Base-by-base conservation (phyloP, 768 basidiomycete genomes). In the Tricholoma sp. region DNA sequence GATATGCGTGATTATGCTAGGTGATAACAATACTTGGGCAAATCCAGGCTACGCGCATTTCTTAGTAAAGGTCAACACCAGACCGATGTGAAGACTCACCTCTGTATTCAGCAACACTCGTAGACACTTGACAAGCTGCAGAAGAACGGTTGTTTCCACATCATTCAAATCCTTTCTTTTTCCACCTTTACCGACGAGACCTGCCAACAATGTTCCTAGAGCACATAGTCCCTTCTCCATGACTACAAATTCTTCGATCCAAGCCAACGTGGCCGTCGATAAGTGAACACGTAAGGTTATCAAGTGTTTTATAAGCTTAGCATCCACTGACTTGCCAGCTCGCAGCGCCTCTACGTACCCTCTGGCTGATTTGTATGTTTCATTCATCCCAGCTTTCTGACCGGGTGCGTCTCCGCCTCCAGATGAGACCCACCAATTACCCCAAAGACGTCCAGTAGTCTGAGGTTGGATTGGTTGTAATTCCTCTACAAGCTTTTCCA, bases 31-130 rank as follows among this genome's bases (percentile, higher is more conserved):
- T 11, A 91, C 85, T 57, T 81, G 76, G 37, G 78, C 74, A 67
- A 94, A 92, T 6, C 91, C 92, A 52, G 79, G 72, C 91, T 94
- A 39, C 43, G 18, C 24, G n/a, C 5, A 57, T 56, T 8, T 35
- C 50, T 66, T 45, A 64, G 41, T 46, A 29, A 43, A 35, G 49
- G 12, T 5, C 22, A 52, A 24, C 18, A 34, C 31, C 3, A 43
- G n/a, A 50, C n/a, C 41, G 31, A 41, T 22, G 45, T 34, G 53
- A 60, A 41, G 22, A 60, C 85, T 67, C 64, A 92, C 94, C 71
- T 89, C 84, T 0, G 88, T 95, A 64, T 97, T 97, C 60, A 94
- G 74, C 16, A 98, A 71, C 0, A 88, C 88, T 39, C 93, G 77
- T 21, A 97, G 71, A 67, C 91, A 94, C 66, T 86, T 90, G 61